Evolutionary conservation across 176 grass and related monocot genomes (phyloP), one percentile per base, ranked within the genome.

Genomic region (Bonia amplexicaulis): DNA sequence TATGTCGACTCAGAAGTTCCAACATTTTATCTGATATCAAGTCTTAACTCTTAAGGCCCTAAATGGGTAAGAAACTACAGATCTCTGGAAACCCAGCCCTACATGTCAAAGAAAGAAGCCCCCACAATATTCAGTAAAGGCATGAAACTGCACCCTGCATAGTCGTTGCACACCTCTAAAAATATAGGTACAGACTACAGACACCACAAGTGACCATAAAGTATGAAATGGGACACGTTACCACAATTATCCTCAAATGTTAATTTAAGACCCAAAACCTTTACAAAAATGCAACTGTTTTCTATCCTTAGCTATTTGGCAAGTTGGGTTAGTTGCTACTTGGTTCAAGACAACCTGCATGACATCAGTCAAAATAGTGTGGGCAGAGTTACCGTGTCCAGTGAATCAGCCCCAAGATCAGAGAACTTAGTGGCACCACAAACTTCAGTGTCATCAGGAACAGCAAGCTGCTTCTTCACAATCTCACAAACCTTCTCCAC

Each of bases 391-490:
- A 92, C 91, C 87, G 91, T 92, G 44, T 92, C 91, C 5, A 90
- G 87, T 31, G 91, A 92, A 82, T 92, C 91, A 37, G 91, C 91
- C 25, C 91, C 91, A 53, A 92, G 91, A 66, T 84, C 85, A 46
- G 87, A 66, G 65, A 92, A 92, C 72, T 92, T 92, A 0, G 87
- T 87, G 20, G 60, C 29, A 69, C 91, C 91, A 19, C 7, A 65
- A 65, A 92, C 91, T 29, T 41, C 9, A n/a, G 81, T 60, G 58
- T 7, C 49, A 15, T 85, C 91, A 47, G 87, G 51, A 80, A 92
- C 76, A 66, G 91, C 91, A 76, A 92, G 86, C 72, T 92, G 91
- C 91, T 90, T 92, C 81, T 68, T 92, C 61, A 92, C 91, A 67
- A 92, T 92, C 20, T 80, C 77, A 73, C 91, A 92, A 49, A 92